Evolutionary conservation across 2,329 filamentous ascomycete genomes (phyloP).

Genomic region (Ophiosphaerella korrae): DNA sequence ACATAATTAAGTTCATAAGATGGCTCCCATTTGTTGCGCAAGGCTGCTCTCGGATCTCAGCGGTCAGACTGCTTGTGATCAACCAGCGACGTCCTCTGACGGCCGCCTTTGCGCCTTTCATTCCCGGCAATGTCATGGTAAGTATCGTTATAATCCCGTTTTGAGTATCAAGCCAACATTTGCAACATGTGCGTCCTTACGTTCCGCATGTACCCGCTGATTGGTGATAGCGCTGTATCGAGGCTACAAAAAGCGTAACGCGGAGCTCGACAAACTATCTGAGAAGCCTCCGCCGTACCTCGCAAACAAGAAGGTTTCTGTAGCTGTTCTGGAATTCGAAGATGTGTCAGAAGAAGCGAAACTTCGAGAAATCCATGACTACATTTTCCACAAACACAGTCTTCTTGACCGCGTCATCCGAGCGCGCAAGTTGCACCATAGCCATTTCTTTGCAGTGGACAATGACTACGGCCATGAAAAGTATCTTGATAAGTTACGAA

Average conservation of each 20-base stretch:
- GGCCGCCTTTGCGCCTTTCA: slow-evolving; percentile 32
- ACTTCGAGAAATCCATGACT: slow-evolving; percentile 48
- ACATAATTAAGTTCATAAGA: neutral
- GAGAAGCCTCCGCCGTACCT: slow-evolving; percentile 49
- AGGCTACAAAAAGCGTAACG: slow-evolving; percentile 57
- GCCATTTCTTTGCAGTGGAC: slow-evolving; percentile 50
- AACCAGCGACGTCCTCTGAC: slow-evolving; percentile 27
- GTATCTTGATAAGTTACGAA: slow-evolving; percentile 47
- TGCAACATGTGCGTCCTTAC: neutral
- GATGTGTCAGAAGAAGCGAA: slow-evolving; percentile 45
- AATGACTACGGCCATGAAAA: slow-evolving; percentile 53
- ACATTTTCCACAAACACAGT: slow-evolving; percentile 48
- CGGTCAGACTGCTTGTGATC: slow-evolving; percentile 27
- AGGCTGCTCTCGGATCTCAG: slow-evolving; percentile 28
- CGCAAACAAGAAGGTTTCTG: slow-evolving; percentile 37
- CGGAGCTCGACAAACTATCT: slow-evolving; percentile 46
- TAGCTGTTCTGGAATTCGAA: slow-evolving; percentile 50
- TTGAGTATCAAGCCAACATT: too few species aligned
- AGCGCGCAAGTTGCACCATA: slow-evolving; percentile 51
- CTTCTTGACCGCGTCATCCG: slow-evolving; percentile 50
- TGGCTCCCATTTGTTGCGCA: slow-evolving; percentile 23
- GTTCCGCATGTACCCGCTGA: neutral
- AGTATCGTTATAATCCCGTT: neutral
- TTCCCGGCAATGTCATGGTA: slow-evolving; percentile 32
- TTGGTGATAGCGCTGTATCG: slow-evolving; percentile 46